These are phyloP conservation scores for Fusarium cicatricum DNA, from an alignment of 2,329 filamentous ascomycete species.

Conservation along the genomic window DNA sequence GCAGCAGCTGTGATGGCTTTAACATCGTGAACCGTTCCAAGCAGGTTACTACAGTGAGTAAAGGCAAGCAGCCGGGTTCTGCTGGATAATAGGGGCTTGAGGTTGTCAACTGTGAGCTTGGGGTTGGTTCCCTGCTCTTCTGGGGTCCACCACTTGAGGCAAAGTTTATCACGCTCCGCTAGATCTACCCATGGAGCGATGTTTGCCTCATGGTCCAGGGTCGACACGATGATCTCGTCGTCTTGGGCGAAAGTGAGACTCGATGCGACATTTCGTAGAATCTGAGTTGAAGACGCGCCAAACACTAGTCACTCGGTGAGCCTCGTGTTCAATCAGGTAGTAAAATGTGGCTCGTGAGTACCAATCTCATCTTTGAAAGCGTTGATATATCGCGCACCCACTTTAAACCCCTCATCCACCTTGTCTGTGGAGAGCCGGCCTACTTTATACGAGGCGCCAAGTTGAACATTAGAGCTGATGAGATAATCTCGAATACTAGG, in stretches of 20 bases:
- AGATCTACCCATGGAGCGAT: constrained; percentile 77
- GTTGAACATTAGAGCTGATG: constrained; percentile 74
- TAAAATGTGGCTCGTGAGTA: rapidly evolving
- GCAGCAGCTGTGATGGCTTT: constrained; percentile 62
- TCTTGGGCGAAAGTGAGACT: constrained; percentile 61
- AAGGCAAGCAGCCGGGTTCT: constrained; percentile 76
- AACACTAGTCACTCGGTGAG: constrained; percentile 47
- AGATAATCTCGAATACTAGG: constrained; percentile 72
- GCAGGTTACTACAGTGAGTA: constrained; percentile 78
- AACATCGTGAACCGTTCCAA: constrained; percentile 75
- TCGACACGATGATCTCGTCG: constrained; percentile 75
- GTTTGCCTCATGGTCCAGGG: constrained; percentile 81
- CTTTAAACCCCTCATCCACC: constrained; percentile 62
- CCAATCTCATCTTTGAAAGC: constrained; percentile 73
- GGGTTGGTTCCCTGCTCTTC: constrained; percentile 51
- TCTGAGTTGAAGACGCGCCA: constrained; percentile 77
- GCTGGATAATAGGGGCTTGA: constrained; percentile 65
- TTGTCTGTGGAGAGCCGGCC: constrained; percentile 63
- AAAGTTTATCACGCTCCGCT: constrained; percentile 66
- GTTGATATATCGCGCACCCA: constrained; percentile 76
- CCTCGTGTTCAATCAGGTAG: rapidly evolving
- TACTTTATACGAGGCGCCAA: constrained; percentile 74
- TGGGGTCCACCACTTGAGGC: constrained; percentile 75
- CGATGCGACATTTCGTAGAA: constrained; percentile 74
- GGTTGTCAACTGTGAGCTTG: constrained; percentile 63